Evolutionary conservation across 2,329 filamentous ascomycete species (phyloP).

Genomic region (Claviceps digitariae): DNA sequence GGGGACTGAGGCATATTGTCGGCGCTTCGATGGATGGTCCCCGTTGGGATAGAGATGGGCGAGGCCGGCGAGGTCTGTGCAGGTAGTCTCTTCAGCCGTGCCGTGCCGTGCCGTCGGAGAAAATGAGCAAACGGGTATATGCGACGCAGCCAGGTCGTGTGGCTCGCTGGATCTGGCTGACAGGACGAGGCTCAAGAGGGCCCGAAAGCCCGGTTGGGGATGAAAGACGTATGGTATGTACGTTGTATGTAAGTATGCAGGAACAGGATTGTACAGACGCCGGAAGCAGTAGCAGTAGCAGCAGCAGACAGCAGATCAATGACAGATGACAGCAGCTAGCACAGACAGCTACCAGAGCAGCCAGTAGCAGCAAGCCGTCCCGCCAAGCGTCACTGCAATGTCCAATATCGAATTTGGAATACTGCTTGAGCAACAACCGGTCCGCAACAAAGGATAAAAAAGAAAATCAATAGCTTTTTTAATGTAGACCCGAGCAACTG

Average conservation of each 20-base stretch:
- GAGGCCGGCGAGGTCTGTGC: no score
- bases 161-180: no score
- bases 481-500: no score
- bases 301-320: background rate
- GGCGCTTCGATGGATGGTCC: background rate
- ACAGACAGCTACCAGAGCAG: background rate
- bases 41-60: no score
- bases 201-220: background rate
- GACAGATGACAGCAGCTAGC: no score
- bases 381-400: background rate
- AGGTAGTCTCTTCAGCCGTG: no score
- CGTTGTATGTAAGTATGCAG: background rate
- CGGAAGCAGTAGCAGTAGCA: background rate
- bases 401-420: no score
- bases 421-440: no score
- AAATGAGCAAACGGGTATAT: background rate
- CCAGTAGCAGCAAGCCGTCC: background rate
- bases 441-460: no score
- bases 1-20: constrained; percentile 66
- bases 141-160: no score
- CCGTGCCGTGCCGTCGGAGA: no score
- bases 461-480: no score
- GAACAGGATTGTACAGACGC: background rate
- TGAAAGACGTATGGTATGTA: background rate
- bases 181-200: background rate